Evolutionary conservation across 441 rosid genomes (phyloP).

Genomic region (Isatis lusitanica): DNA sequence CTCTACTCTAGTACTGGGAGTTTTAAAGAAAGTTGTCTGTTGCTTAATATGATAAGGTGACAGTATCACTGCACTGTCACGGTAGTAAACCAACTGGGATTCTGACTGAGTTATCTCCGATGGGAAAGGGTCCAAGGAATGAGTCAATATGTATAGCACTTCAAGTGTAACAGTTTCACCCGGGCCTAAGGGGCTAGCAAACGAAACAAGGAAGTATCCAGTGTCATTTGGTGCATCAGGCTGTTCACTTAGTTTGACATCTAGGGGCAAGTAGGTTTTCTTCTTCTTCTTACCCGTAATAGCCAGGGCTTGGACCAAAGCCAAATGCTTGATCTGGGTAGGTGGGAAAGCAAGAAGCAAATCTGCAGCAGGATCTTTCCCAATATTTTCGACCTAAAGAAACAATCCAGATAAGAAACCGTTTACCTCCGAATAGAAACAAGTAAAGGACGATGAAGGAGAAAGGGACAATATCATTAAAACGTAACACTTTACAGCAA

Average conservation of each 20-base stretch:
- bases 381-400: conserved; percentile 77
- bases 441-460: background rate
- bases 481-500: background rate
- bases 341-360: conserved; percentile 87
- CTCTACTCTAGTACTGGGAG: conserved; percentile 80
- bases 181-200: conserved; percentile 58
- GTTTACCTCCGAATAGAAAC: background rate
- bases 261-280: conserved; percentile 59
- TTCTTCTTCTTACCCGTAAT: conserved; percentile 73
- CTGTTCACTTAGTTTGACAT: conserved; percentile 62
- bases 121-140: conserved; percentile 90
- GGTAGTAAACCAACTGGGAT: conserved; percentile 84
- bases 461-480: background rate
- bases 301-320: conserved; percentile 74
- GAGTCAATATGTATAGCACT: conserved; percentile 76
- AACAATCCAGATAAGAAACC: conserved; percentile 23
- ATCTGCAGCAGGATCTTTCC: conserved; percentile 60
- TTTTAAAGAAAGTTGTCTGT: conserved; percentile 75
- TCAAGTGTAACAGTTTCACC: conserved; percentile 76
- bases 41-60: conserved; percentile 80
- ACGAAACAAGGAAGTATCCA: conserved; percentile 52
- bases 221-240: conserved; percentile 81
- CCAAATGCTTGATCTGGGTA: conserved; percentile 61
- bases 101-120: conserved; percentile 90
- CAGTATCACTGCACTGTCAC: conserved; percentile 71